Evolutionary conservation across 805 yeast species (phyloP).

Genomic region (Millerozyma acaciae): DNA sequence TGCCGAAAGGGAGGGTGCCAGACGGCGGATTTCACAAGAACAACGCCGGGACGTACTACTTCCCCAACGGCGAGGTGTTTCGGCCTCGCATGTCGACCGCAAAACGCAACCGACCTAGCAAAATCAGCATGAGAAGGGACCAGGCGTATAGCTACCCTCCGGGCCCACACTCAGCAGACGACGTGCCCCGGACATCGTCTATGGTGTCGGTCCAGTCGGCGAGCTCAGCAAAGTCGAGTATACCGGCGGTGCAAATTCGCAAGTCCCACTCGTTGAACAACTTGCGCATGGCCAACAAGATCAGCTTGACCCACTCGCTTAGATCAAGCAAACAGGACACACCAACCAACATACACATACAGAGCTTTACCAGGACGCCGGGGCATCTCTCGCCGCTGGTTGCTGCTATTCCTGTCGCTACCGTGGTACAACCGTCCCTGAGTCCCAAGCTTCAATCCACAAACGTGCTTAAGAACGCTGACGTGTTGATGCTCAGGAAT

Average conservation of each 20-base stretch:
- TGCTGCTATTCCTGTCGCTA: too few relatives aligned
- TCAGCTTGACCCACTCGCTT: conserved; percentile 19
- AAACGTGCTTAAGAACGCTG: conserved; percentile 4
- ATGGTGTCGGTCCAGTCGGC: conserved; percentile 1
- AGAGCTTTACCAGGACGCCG: background rate
- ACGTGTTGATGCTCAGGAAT: conserved; percentile 2
- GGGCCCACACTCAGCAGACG: conserved; percentile 1
- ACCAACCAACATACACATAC: conserved; percentile 20
- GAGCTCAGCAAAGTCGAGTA: conserved; percentile 1
- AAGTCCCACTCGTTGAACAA: conserved; percentile 12
- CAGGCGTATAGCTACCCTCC: too few relatives aligned
- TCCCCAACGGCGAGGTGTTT: conserved; percentile 55
- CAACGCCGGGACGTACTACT: conserved; percentile 29
- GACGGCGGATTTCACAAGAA: conserved; percentile 9
- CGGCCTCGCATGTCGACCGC: conserved; percentile 42
- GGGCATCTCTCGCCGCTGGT: too few relatives aligned
- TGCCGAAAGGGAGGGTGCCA: background rate
- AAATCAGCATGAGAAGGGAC: too few relatives aligned
- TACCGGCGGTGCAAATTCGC: conserved; percentile 4
- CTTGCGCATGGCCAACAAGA: conserved; percentile 16
- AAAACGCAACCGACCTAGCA: conserved; percentile 37
- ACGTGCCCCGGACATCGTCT: conserved; percentile 8
- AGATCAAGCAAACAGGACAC: conserved; percentile 22
- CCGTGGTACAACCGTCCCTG: too few relatives aligned
- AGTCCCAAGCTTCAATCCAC: conserved; percentile 7